Conservation (phyloP, 1,284 basidiomycete genomes). For the Tetrapyrgos nigripes region DNA sequence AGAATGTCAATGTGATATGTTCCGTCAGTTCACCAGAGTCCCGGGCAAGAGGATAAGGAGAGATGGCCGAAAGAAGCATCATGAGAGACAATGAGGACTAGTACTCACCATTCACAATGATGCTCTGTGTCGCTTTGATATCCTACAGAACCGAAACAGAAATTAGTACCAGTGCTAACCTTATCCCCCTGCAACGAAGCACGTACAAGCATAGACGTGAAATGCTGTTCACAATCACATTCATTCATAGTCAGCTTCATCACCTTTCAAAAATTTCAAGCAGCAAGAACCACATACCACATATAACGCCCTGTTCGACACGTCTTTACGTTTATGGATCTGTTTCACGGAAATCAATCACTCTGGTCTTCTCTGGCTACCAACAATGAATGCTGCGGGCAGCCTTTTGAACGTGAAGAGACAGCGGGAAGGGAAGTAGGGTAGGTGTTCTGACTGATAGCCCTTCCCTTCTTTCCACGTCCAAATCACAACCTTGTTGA, state of each 20-base stretch:
- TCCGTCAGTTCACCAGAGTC: not conserved
- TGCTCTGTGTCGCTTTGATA: slow-evolving; percentile 74
- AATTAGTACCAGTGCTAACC: slow-evolving; percentile 4
- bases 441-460: no score
- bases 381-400: no score
- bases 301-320: slow-evolving; percentile 63
- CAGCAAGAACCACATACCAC: slow-evolving; percentile 52
- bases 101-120: slow-evolving; percentile 71
- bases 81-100: not conserved
- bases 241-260: no score
- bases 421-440: no score
- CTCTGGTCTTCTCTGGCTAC: no score
- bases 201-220: slow-evolving; percentile 77
- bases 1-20: slow-evolving; percentile 4
- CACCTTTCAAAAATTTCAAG: not conserved
- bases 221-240: slow-evolving; percentile 56
- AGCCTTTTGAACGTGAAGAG: no score
- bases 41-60: slow-evolving; percentile 10
- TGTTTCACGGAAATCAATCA: not conserved
- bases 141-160: slow-evolving; percentile 50
- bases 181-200: not conserved
- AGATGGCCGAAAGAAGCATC: not conserved
- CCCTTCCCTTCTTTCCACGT: no score
- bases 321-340: slow-evolving; percentile 68
- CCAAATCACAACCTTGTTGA: no score